phyloP scores from a whole-genome alignment of 2,329 filamentous ascomycete species.

The Aspergillus floridensis region DNA sequence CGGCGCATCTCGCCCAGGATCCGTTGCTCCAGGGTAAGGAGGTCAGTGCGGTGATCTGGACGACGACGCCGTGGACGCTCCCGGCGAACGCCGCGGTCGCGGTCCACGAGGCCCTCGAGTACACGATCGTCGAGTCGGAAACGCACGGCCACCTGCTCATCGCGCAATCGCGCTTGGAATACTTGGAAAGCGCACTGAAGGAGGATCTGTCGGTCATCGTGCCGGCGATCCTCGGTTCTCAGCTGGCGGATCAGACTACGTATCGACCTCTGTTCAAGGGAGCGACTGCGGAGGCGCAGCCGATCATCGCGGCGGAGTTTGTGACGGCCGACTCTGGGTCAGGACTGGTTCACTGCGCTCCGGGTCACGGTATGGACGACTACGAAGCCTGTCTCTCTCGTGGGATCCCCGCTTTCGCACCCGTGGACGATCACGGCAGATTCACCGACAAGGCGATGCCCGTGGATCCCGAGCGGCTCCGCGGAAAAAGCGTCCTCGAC shows the following conservation, averaged over 20 bases:
- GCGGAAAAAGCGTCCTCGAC: slow-evolving; percentile 68
- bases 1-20: slow-evolving; percentile 44
- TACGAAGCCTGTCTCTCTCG: slow-evolving; percentile 75
- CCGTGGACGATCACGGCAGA: slow-evolving; percentile 74
- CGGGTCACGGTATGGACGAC: slow-evolving; percentile 95
- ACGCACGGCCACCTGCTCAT: slow-evolving; percentile 64
- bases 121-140: slow-evolving; percentile 62
- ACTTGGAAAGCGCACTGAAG: slow-evolving; percentile 51
- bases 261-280: slow-evolving; percentile 72
- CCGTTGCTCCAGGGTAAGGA: slow-evolving; percentile 45
- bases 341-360: slow-evolving; percentile 90
- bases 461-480: slow-evolving; percentile 63
- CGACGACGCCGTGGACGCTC: slow-evolving; percentile 95
- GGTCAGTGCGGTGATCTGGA: slow-evolving; percentile 90
- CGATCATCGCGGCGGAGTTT: slow-evolving; percentile 80
- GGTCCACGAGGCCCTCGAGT: slow-evolving; percentile 70
- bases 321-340: slow-evolving; percentile 89
- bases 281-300: slow-evolving; percentile 56
- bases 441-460: slow-evolving; percentile 81
- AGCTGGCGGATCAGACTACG: slow-evolving; percentile 59
- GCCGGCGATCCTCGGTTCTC: slow-evolving; percentile 60
- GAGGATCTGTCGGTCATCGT: slow-evolving; percentile 53
- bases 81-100: slow-evolving; percentile 91
- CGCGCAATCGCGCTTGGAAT: slow-evolving; percentile 66
- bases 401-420: slow-evolving; percentile 73